These are phyloP conservation scores for Cyclaneusma minus DNA, from an alignment of 2,329 filamentous ascomycete genomes.

Conservation along the genomic window DNA sequence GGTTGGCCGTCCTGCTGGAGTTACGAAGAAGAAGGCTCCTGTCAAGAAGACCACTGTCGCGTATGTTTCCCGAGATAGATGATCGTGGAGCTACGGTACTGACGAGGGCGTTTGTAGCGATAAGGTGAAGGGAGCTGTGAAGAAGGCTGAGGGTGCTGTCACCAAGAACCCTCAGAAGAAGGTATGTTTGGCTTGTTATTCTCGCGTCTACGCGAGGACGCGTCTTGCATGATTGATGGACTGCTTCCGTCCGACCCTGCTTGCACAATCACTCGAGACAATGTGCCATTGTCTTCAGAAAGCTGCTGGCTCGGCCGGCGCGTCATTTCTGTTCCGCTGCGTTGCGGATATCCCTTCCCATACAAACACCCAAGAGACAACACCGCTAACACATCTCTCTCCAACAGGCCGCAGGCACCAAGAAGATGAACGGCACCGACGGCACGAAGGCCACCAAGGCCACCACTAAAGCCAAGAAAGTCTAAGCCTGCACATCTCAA, in stretches of 20 bases:
- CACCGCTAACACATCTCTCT: constrained; percentile 4
- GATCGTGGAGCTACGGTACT: constrained; percentile 2
- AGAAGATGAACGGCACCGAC: constrained; percentile 21
- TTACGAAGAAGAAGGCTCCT: constrained; percentile 15
- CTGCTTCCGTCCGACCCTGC: not conserved
- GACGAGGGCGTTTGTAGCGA: constrained; percentile 6
- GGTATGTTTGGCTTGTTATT: constrained; percentile 11
- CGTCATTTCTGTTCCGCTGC: no score
- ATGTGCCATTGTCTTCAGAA: no score
- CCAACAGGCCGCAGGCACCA: constrained; percentile 19
- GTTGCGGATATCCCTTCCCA: no score
- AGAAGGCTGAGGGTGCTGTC: constrained; percentile 17
- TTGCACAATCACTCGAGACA: not conserved
- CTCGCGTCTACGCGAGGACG: constrained; percentile 9
- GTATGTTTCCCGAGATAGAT: constrained; percentile 16
- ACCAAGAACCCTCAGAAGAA: constrained; percentile 22
- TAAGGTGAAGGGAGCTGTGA: constrained; percentile 17
- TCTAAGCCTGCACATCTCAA: no score
- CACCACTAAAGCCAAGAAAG: constrained; percentile 11
- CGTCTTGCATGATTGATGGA: not conserved
- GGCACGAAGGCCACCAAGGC: constrained; percentile 9
- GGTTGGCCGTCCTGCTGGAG: constrained; percentile 15
- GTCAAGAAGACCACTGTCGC: constrained; percentile 16
- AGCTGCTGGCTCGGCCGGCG: no score
- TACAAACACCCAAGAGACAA: no score